These are phyloP conservation scores for Suillus weaverae DNA, from an alignment of 768 basidiomycete genomes.

Conservation along the genomic window DNA sequence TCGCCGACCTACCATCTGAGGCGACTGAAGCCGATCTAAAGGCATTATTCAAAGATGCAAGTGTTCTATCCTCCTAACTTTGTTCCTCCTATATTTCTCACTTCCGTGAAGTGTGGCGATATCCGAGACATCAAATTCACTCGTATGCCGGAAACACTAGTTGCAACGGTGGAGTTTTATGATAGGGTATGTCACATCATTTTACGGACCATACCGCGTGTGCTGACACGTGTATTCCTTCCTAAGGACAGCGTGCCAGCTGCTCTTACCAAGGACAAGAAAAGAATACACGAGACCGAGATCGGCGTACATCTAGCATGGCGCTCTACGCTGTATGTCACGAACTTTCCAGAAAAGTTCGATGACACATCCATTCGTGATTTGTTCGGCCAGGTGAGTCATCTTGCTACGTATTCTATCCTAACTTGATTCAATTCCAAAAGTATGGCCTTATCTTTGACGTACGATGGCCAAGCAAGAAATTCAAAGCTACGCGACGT, in stretches of 20 bases:
- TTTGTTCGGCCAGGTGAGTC: constrained; percentile 73
- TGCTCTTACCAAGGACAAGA: constrained; percentile 94
- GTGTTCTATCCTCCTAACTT: constrained; percentile 21
- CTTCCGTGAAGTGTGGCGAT: constrained; percentile 69
- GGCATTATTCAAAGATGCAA: constrained; percentile 82
- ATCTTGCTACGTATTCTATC: not conserved
- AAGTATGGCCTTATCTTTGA: constrained; percentile 93
- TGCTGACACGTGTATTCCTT: constrained; percentile 5
- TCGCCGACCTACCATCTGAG: constrained; percentile 62
- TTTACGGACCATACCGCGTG: not conserved
- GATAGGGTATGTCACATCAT: constrained; percentile 40
- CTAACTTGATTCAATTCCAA: constrained; percentile 8
- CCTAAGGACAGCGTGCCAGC: constrained; percentile 75
- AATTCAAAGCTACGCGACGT: constrained; percentile 85
- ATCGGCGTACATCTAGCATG: constrained; percentile 87
- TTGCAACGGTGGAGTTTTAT: constrained; percentile 89
- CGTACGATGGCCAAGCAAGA: constrained; percentile 97
- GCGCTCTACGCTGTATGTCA: constrained; percentile 92
- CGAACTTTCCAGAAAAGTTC: constrained; percentile 87
- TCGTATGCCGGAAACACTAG: constrained; percentile 51
- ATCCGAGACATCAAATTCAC: constrained; percentile 86
- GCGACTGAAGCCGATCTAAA: constrained; percentile 66
- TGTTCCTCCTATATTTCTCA: not conserved
- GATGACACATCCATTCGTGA: constrained; percentile 77
- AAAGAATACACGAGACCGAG: constrained; percentile 73